phyloP scores from a whole-genome alignment of 257 asterid genomes.

The Salvia miltiorrhiza region DNA sequence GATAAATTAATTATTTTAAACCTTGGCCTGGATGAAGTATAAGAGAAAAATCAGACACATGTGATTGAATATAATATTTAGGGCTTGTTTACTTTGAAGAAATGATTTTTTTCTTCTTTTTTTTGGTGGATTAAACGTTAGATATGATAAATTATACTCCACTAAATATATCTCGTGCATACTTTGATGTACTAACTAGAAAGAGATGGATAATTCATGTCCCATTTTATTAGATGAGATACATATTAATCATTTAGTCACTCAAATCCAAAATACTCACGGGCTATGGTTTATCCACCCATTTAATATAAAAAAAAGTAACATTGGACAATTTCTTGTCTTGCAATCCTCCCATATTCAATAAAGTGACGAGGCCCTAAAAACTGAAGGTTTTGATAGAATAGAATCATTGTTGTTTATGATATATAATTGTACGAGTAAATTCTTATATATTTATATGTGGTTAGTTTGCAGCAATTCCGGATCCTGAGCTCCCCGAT shows the following conservation, averaged over 20 bases:
- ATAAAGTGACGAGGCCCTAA: neutral
- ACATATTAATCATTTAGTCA: neutral
- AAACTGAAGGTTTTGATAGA: neutral
- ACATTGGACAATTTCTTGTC: neutral
- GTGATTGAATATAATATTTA: neutral
- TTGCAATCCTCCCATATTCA: neutral
- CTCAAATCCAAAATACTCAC: neutral
- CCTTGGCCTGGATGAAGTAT: neutral
- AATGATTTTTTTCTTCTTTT: neutral
- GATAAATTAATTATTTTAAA: neutral
- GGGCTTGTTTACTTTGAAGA: neutral
- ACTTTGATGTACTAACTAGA: neutral
- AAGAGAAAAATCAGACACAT: neutral
- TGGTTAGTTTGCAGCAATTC: constrained; percentile 68
- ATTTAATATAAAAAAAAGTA: neutral
- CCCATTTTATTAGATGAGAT: neutral
- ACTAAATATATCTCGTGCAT: neutral
- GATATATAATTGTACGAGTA: neutral
- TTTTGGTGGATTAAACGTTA: neutral
- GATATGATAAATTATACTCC: neutral
- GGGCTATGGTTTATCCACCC: neutral
- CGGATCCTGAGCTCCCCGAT: constrained; percentile 96
- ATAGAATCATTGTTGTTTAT: constrained; percentile 1
- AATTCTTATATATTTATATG: constrained; percentile 2
- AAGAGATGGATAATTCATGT: neutral